A percentile compares a stretch with the other conserved stretches of the same genome.
Evolutionary conservation across 1,139 yeast species (phyloP).

Genomic region (Diutina pseudorugosa): DNA sequence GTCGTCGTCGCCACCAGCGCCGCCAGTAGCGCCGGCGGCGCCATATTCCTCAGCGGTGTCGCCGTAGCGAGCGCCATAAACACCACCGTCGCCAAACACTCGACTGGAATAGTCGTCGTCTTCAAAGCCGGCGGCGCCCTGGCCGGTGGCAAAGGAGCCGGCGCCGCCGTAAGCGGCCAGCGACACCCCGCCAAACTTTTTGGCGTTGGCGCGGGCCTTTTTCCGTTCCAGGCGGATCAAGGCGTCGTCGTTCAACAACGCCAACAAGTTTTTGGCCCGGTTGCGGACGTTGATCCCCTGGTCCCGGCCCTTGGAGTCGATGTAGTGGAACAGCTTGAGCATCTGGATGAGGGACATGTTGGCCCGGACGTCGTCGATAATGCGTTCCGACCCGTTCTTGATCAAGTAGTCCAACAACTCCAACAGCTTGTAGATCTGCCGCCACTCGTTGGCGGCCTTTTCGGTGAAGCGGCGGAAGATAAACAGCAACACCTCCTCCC

Average conservation of each 20-base stretch:
- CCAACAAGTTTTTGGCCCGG: constrained; percentile 67
- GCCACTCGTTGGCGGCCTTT: constrained; percentile 94
- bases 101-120: constrained; percentile 39
- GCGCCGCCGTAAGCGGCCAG: constrained; percentile 40
- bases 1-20: constrained; percentile 22
- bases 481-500: constrained; percentile 67
- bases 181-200: constrained; percentile 68
- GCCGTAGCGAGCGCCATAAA: constrained; percentile 57
- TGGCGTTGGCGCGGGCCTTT: constrained; percentile 73
- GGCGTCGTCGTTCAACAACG: constrained; percentile 64
- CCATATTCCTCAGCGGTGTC: constrained; percentile 37
- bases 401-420: constrained; percentile 85
- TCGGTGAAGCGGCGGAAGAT: constrained; percentile 79
- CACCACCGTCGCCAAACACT: constrained; percentile 76
- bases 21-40: constrained; percentile 27
- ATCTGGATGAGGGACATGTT: constrained; percentile 73
- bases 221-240: constrained; percentile 76
- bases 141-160: constrained; percentile 2
- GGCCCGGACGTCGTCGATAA: constrained; percentile 88
- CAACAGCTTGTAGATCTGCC: constrained; percentile 90
- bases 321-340: constrained; percentile 89
- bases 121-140: neutral
- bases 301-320: constrained; percentile 88
- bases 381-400: constrained; percentile 87
- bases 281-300: constrained; percentile 94